Conservation (phyloP, 139 green algal genomes). For the Chlorokybus atmophyticus region DNA sequence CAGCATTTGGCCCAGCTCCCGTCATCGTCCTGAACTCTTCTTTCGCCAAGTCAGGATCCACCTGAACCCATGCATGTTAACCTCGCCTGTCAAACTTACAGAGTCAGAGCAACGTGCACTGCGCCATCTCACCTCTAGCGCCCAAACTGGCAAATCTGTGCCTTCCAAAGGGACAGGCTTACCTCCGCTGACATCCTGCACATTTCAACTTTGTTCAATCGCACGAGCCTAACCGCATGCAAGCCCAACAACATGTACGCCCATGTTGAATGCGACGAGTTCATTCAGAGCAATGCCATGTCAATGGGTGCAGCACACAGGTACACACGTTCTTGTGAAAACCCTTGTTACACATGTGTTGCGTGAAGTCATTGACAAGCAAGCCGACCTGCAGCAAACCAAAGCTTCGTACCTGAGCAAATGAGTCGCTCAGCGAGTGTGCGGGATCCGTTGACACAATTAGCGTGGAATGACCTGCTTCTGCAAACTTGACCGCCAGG, state of each 20-base stretch:
- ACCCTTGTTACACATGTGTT: too few species aligned
- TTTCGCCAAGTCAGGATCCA: slow-evolving; percentile 13
- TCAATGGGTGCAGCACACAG: too few species aligned
- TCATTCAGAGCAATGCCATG: too few species aligned
- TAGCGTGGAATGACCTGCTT: slow-evolving; percentile 71
- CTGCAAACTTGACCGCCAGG: slow-evolving; percentile 77
- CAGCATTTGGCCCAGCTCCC: slow-evolving; percentile 25
- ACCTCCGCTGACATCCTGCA: slow-evolving; percentile 80
- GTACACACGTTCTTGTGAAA: too few species aligned
- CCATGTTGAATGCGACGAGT: too few species aligned
- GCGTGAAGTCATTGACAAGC: too few species aligned
- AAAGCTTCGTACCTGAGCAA: slow-evolving; percentile 75
- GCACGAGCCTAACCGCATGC: too few species aligned
- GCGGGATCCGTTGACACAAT: slow-evolving; percentile 95
- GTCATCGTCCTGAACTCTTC: slow-evolving; percentile 42
- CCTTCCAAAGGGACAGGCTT: slow-evolving; percentile 73
- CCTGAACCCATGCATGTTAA: too few species aligned
- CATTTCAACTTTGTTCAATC: too few species aligned
- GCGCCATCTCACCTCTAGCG: slow-evolving; percentile 32
- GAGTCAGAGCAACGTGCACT: too few species aligned
- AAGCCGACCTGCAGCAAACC: too few species aligned
- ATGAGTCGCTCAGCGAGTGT: slow-evolving; percentile 85
- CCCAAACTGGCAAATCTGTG: slow-evolving; percentile 74
- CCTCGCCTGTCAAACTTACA: background rate
- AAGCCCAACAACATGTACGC: too few species aligned